These are phyloP conservation scores for Colletotrichum truncatum DNA, from an alignment of 2,329 filamentous ascomycete species.

Conservation along the genomic window DNA sequence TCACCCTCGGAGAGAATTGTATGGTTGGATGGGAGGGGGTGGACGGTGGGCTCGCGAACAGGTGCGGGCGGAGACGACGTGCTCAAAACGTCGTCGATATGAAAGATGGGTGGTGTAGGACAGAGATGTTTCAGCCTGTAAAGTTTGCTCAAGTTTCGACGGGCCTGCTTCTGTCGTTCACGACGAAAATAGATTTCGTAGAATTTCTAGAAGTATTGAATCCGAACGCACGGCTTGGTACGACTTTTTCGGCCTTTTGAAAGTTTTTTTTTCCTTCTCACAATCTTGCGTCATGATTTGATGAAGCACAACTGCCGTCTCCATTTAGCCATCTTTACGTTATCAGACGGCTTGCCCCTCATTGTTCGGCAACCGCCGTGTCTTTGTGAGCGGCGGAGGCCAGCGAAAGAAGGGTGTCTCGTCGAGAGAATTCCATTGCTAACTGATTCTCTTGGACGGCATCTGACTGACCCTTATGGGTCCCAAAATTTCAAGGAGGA, in stretches of 20 bases:
- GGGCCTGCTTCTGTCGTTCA: conserved; percentile 17
- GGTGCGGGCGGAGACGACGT: not conserved
- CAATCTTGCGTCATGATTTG: conserved; percentile 1
- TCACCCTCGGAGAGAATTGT: too few relatives aligned
- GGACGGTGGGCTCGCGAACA: not conserved
- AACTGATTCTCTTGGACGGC: not conserved
- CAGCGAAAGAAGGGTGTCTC: conserved; percentile 19
- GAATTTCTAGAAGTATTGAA: conserved; percentile 24
- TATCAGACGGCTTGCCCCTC: not conserved
- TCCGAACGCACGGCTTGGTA: conserved; percentile 23
- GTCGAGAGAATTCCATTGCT: not conserved
- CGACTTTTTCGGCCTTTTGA: not conserved
- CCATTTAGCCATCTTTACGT: conserved; percentile 22
- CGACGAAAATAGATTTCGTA: conserved; percentile 21
- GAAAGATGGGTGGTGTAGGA: not conserved
- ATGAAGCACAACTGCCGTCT: not conserved
- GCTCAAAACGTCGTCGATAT: not conserved
- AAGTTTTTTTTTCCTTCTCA: conserved; percentile 19
- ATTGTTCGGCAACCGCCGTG: conserved; percentile 21
- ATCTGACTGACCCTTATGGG: not conserved
- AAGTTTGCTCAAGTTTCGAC: conserved; percentile 20
- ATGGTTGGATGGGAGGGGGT: not conserved
- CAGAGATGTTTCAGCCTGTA: conserved; percentile 17
- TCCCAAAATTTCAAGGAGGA: not conserved
- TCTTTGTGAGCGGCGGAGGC: conserved; percentile 1